A percentile compares a stretch with the other conserved stretches of the same genome.
phyloP scores from a whole-genome alignment of 2,329 filamentous ascomycete species.

The Penicillium sp. region DNA sequence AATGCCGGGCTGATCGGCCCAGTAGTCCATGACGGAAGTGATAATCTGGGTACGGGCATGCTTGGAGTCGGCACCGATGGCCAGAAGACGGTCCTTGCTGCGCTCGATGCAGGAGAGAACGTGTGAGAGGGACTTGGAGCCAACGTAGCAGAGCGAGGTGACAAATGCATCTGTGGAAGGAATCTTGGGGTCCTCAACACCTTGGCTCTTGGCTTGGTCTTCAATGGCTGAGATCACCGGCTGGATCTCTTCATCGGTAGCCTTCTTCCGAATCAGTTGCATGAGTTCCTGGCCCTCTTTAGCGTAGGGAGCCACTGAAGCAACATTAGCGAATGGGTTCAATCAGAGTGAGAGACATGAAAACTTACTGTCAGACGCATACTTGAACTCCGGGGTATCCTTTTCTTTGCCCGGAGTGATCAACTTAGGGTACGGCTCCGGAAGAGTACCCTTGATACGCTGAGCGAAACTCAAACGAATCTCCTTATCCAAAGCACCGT shows the following conservation, averaged over 20 bases:
- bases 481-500: constrained; percentile 90
- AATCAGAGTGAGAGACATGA: not conserved
- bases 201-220: constrained; percentile 68
- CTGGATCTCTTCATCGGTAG: constrained; percentile 82
- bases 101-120: constrained; percentile 94
- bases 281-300: constrained; percentile 82
- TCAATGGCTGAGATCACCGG: constrained; percentile 78
- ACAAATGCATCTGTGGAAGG: constrained; percentile 92
- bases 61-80: constrained; percentile 73
- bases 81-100: constrained; percentile 83
- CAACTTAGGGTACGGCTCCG: constrained; percentile 75
- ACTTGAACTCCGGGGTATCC: constrained; percentile 96
- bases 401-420: constrained; percentile 88
- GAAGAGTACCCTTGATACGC: constrained; percentile 90
- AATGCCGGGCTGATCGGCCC: constrained; percentile 87
- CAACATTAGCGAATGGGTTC: constrained; percentile 15
- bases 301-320: constrained; percentile 73
- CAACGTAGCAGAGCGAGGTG: constrained; percentile 89
- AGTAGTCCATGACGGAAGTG: constrained; percentile 86
- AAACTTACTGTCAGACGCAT: constrained; percentile 68
- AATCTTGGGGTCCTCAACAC: constrained; percentile 72
- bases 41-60: constrained; percentile 85
- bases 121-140: constrained; percentile 93
- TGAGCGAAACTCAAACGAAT: constrained; percentile 95
- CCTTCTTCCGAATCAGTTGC: constrained; percentile 78